Conservation (phyloP, 78 protist species). For the Dictyostelium citrinum region DNA sequence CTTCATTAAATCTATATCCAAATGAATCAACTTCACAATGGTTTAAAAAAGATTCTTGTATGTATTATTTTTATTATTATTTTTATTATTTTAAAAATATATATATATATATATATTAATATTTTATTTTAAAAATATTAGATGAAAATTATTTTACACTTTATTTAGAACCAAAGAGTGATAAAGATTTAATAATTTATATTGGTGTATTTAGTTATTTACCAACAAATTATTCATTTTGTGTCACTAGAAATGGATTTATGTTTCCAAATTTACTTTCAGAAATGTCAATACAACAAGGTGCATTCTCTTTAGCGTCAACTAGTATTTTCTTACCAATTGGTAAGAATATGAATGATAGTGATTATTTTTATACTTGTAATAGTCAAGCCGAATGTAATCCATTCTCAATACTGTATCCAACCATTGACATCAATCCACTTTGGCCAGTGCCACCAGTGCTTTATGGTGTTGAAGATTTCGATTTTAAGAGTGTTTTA, state of each 20-base stretch:
- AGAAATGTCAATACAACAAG: background rate
- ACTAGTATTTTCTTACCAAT: background rate
- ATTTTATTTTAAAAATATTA: background rate
- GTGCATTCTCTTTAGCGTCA: background rate
- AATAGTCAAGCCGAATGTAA: background rate
- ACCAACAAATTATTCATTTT: slow-evolving; percentile 1
- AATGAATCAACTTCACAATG: background rate
- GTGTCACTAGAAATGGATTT: background rate
- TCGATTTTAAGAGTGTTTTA: background rate
- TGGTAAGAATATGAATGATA: background rate
- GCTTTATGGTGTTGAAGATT: background rate
- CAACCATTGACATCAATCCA: background rate
- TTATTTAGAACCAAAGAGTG: background rate
- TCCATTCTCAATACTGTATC: background rate
- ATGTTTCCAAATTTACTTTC: background rate
- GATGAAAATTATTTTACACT: slow-evolving; percentile 2
- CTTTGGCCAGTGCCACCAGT: background rate
- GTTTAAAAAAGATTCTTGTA: background rate
- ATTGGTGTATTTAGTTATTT: background rate
- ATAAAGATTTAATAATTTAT: background rate
- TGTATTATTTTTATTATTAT: background rate
- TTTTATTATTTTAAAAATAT: background rate
- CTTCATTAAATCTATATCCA: background rate
- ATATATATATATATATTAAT: background rate
- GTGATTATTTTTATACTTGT: background rate